Evolutionary conservation across 805 yeast genomes (phyloP).

Genomic region (Candida berthetii): DNA sequence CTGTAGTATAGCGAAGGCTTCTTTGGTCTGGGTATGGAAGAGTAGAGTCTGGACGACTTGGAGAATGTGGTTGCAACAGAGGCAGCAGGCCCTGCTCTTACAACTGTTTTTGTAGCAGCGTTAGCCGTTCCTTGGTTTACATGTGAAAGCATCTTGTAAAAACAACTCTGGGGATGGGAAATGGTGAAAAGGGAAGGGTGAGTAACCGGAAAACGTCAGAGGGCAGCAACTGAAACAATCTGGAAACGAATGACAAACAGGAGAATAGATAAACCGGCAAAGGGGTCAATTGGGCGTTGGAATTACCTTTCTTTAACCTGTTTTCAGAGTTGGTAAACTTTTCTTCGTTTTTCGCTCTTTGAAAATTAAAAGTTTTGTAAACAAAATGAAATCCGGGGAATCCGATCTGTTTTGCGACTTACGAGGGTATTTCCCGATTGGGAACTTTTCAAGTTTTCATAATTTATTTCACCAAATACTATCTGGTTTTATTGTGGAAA

Average conservation of each 20-base stretch:
- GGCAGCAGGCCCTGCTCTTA: not conserved
- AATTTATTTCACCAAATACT: too few species aligned
- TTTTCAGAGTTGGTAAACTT: too few species aligned
- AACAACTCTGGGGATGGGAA: not conserved
- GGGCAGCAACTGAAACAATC: too few species aligned
- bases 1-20: constrained; percentile 34
- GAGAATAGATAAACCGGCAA: too few species aligned
- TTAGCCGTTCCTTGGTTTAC: not conserved
- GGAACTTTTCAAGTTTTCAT: not conserved
- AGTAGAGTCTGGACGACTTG: constrained; percentile 33
- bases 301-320: too few species aligned
- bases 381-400: not conserved
- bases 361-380: too few species aligned
- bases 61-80: constrained; percentile 6
- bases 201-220: too few species aligned
- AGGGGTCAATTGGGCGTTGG: too few species aligned
- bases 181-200: not conserved
- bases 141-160: not conserved
- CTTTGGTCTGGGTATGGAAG: constrained; percentile 48
- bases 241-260: too few species aligned
- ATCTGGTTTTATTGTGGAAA: too few species aligned
- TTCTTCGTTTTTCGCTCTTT: too few species aligned
- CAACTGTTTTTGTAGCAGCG: not conserved
- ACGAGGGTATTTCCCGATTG: not conserved
- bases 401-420: not conserved